phyloP scores from a whole-genome alignment of 495 filamentous ascomycete genomes.

The Choiromyces venosus region DNA sequence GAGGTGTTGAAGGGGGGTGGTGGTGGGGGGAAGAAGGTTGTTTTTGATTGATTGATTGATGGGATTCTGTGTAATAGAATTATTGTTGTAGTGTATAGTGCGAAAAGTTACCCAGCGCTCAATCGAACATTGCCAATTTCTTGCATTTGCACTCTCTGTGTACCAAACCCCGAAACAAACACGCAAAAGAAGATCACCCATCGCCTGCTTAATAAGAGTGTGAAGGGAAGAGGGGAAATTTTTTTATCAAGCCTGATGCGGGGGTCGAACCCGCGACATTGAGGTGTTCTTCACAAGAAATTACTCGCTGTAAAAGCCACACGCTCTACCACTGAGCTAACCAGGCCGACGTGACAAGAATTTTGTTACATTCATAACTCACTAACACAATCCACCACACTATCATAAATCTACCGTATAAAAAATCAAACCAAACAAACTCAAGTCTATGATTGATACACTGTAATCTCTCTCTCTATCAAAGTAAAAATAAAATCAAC shows the following conservation, averaged over 20 bases:
- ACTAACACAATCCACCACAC: too few species aligned
- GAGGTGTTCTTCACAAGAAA: conserved; percentile 6
- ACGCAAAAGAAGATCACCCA: too few species aligned
- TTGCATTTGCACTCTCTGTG: not conserved
- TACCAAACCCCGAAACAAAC: not conserved
- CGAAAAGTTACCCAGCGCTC: too few species aligned
- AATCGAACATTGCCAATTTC: not conserved
- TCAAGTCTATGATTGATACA: not conserved
- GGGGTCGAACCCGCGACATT: conserved; percentile 20
- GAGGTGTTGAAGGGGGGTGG: conserved; percentile 30
- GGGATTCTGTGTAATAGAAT: too few species aligned
- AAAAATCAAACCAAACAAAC: not conserved
- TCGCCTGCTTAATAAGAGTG: too few species aligned
- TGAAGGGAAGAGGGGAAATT: too few species aligned
- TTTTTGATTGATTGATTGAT: conserved; percentile 77
- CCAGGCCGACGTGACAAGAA: conserved; percentile 10
- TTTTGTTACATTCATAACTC: not conserved
- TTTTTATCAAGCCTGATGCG: conserved; percentile 14
- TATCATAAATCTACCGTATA: too few species aligned
- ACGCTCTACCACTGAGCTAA: conserved; percentile 24
- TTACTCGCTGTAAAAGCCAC: conserved; percentile 17
- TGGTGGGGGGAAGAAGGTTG: conserved; percentile 70
- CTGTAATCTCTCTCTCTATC: not conserved
- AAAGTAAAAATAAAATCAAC: conserved; percentile 23
- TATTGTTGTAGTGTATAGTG: conserved; percentile 1